A percentile compares a stretch with the other conserved stretches of the same genome.
Evolutionary conservation across 2,329 filamentous ascomycete genomes (phyloP).

Genomic region (Colletotrichum lini): DNA sequence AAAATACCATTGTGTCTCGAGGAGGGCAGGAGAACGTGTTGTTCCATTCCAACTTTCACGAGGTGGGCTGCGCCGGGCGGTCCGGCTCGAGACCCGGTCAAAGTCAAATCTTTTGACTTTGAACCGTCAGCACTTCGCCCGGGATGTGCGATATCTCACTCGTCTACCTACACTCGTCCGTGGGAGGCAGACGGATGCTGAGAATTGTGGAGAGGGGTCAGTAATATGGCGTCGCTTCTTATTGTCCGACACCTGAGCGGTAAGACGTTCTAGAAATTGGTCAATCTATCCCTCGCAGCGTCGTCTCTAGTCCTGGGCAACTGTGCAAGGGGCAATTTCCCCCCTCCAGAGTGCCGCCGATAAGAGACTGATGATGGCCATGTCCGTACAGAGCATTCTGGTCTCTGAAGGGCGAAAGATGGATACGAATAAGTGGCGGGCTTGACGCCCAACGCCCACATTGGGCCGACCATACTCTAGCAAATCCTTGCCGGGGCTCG

Average conservation of each 20-base stretch:
- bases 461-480: not conserved
- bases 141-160: not conserved
- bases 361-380: not conserved
- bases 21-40: not conserved
- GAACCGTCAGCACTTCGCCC: not conserved
- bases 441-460: constrained; percentile 21
- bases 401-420: not conserved
- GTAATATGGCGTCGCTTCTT: not conserved
- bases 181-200: not conserved
- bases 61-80: constrained; percentile 1
- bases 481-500: constrained; percentile 14
- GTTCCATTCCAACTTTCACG: not conserved
- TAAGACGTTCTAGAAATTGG: not conserved
- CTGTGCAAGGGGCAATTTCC: not conserved
- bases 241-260: too few relatives aligned
- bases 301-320: not conserved
- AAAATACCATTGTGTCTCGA: not conserved
- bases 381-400: too few relatives aligned
- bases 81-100: constrained; percentile 4
- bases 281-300: not conserved
- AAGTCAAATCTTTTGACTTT: not conserved
- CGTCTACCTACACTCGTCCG: not conserved
- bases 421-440: not conserved
- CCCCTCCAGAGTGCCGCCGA: not conserved
- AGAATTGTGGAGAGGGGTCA: not conserved